Evolutionary conservation across 768 basidiomycete genomes (phyloP), one percentile per base, ranked within the genome.

Genomic region (Russula virescens): DNA sequence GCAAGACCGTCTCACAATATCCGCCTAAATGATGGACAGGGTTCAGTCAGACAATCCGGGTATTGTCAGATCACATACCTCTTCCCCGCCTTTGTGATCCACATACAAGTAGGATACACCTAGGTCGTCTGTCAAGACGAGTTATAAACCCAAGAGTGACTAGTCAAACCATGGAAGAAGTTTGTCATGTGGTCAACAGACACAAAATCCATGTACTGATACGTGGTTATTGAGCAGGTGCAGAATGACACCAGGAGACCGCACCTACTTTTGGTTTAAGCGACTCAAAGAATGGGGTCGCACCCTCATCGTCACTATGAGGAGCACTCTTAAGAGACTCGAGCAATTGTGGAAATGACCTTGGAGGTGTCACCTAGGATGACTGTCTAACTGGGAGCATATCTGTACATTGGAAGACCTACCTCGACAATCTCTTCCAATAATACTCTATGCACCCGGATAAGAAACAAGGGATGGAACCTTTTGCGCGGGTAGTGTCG

Each of bases 381-480:
- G n/a, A 65, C 16, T 1, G 56, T 43, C 38, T 58, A 8, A 59
- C 35, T 53, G 31, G 47, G 68, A n/a, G 51, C 60, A 11, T 34
- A 51, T 7, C 38, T 16, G 28, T 16, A 4, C 5, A 18, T 35
- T 10, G 25, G 13, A 46, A 55, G 28, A 51, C 69, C 26, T 13
- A 82, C 91, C 80, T 94, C 91, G 16, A 85, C 78, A 4, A 87
- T 77, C 73, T 94, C 89, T 58, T 81, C 79, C 58, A 93, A 73
- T 35, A 93, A 75, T 57, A 87, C 74, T 19, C 88, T 83, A 61
- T 86, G 82, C 16, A 89, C 69, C 67, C 86, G 83, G 21, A 90
- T 75, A 16, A 82, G 70, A 69, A 88, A 91, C 8, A 73, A 66
- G 23, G 81, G 70, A 1, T 88, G 83, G 11, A 89, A 77, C 26